These are phyloP conservation scores for Tetrahymena thermophila DNA, from an alignment of 73 alveolate genomes.

Conservation along the genomic window DNA sequence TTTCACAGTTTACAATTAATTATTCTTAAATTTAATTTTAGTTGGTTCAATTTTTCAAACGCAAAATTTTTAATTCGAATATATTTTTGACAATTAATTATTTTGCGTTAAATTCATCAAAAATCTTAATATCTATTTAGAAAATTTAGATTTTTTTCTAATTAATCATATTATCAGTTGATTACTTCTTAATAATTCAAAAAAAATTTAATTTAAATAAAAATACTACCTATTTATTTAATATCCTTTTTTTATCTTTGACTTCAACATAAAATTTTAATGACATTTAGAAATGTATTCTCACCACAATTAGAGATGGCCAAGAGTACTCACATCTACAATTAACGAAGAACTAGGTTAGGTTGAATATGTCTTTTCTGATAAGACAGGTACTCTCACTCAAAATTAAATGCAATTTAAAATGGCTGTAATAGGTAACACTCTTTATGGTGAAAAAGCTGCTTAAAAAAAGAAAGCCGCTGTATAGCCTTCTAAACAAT, in stretches of 20 bases:
- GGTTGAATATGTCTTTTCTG: conserved; percentile 96
- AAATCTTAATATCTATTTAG: no score
- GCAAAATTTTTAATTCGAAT: no score
- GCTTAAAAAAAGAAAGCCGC: conserved; percentile 9
- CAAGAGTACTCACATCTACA: conserved; percentile 94
- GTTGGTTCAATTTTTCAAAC: no score
- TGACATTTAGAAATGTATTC: conserved; percentile 47
- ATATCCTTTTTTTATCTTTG: neutral
- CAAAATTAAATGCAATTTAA: conserved; percentile 95
- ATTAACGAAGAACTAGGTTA: conserved; percentile 98
- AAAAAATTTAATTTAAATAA: no score
- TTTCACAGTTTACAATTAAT: no score
- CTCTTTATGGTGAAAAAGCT: conserved; percentile 17
- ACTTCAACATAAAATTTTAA: neutral
- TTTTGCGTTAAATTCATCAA: no score
- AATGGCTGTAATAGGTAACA: conserved; percentile 63
- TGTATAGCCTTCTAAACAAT: neutral
- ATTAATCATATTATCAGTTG: no score
- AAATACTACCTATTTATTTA: neutral
- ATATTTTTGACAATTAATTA: no score
- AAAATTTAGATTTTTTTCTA: no score
- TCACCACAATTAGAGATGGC: conserved; percentile 71
- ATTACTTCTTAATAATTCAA: no score
- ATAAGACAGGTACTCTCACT: conserved; percentile 99
- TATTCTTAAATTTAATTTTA: no score